Evolutionary conservation across 2,329 filamentous ascomycete species (phyloP), one percentile per base, ranked within the genome.

Genomic region (Periconia macrospinosa): DNA sequence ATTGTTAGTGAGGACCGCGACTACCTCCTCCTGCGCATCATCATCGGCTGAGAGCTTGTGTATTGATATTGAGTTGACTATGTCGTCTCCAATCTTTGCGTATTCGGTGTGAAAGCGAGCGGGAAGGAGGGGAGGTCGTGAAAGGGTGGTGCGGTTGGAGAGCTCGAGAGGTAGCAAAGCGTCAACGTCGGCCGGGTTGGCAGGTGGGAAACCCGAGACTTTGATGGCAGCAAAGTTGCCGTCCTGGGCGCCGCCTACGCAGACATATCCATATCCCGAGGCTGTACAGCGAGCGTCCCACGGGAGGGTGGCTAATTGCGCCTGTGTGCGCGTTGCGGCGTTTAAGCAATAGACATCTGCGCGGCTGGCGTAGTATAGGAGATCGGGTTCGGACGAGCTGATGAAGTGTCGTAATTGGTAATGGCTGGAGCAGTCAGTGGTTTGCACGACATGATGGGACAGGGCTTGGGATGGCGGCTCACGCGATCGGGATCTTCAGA

Each of bases 381-480:
- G 78, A 73, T 92, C 85, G 42, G 86, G 81, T 66, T 90, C 85
- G 61, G 91, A 87, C 23, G 87, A 88, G 72, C 90, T 93, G 70
- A 97, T 89, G 62, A 96, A 87, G 63, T 95, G 93, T 51, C 93
- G 90, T 44, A 99, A 81, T 76, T 94, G 90, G 86, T 89, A 92
- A 76, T 94, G 90, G 61, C 89, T 92, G 66, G 35, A 17, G 40
- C 41, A 30, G 54, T 69, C 47, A 70, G 61, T 49, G 18, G 17
- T 45, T 33, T 27, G 3, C 18, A 15, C 15, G 23, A 19, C 19
- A 15, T 35, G 18, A 20, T 17, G 15, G 2, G 5, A 17, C 47
- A 50, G 17, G 42, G 37, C 41, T 20, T 27, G 37, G 15, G 48
- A 47, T 30, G 17, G 37, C 23, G 48, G 56, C 76, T 67, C 67